Evolutionary conservation across 2,329 filamentous ascomycete genomes (phyloP).

Genomic region (Aureobasidium sp.): DNA sequence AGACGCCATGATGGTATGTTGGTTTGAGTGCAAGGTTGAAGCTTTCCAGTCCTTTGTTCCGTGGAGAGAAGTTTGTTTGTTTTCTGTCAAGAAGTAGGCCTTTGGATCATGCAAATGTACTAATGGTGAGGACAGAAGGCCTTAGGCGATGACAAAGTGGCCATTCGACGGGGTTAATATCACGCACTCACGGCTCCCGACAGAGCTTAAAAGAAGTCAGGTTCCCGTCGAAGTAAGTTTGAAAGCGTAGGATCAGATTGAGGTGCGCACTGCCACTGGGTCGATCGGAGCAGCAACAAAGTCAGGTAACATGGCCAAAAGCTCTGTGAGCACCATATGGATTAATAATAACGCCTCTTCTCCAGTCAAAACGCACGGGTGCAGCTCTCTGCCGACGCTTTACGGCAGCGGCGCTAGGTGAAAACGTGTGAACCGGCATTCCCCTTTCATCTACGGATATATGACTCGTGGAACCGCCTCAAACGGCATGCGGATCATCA

Average conservation of each 20-base stretch:
- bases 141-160: background rate
- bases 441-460: background rate
- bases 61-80: background rate
- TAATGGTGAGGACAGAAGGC: slow-evolving; percentile 6
- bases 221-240: slow-evolving; percentile 1
- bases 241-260: slow-evolving; percentile 1
- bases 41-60: background rate
- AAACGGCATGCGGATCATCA: background rate
- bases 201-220: slow-evolving; percentile 7
- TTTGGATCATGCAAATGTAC: background rate
- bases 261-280: background rate
- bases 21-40: background rate
- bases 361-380: background rate
- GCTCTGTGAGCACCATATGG: background rate
- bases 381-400: background rate
- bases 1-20: background rate
- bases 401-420: slow-evolving; percentile 1
- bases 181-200: background rate
- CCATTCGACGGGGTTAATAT: background rate
- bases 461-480: slow-evolving; percentile 2
- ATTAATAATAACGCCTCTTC: background rate
- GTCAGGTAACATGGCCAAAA: background rate
- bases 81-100: background rate
- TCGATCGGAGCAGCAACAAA: slow-evolving; percentile 1
- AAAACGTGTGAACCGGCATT: background rate